A percentile compares a stretch with the other conserved stretches of the same genome.
Conservation (phyloP, 2,329 filamentous ascomycete species). For the Annulohypoxylon truncatum region DNA sequence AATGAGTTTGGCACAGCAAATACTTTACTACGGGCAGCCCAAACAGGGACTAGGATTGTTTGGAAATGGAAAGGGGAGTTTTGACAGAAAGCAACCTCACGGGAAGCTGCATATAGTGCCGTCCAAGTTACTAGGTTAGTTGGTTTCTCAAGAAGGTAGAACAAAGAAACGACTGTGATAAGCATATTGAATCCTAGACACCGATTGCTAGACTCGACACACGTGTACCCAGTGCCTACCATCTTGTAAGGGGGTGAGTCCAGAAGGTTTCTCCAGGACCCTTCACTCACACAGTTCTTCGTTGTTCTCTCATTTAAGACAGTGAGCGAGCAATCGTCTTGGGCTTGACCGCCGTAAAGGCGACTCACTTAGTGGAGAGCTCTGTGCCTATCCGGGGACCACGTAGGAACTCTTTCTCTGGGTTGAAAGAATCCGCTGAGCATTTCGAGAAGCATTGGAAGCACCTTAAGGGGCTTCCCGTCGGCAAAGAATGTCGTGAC, state of each 20-base stretch:
- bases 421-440: constrained; percentile 48
- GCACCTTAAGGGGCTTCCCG: constrained; percentile 40
- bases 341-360: constrained; percentile 50
- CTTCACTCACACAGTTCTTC: constrained; percentile 37
- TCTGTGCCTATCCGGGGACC: constrained; percentile 53
- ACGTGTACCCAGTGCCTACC: constrained; percentile 57
- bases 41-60: constrained; percentile 58
- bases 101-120: constrained; percentile 63
- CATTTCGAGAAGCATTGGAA: constrained; percentile 55
- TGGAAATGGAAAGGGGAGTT: constrained; percentile 52
- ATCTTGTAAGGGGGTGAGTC: constrained; percentile 40
- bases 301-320: constrained; percentile 42
- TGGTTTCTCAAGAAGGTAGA: constrained; percentile 54
- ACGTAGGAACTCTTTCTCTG: constrained; percentile 43
- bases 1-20: constrained; percentile 59
- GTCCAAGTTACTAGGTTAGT: constrained; percentile 53
- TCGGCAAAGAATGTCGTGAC: constrained; percentile 47
- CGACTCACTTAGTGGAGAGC: constrained; percentile 48
- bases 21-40: constrained; percentile 52
- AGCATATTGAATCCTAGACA: constrained; percentile 52
- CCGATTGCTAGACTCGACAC: constrained; percentile 66
- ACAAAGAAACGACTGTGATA: constrained; percentile 58
- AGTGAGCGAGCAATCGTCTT: constrained; percentile 41
- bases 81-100: constrained; percentile 56
- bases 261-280: constrained; percentile 31